Conservation (phyloP, 495 filamentous ascomycete genomes). For the Podospora tetraspora region DNA sequence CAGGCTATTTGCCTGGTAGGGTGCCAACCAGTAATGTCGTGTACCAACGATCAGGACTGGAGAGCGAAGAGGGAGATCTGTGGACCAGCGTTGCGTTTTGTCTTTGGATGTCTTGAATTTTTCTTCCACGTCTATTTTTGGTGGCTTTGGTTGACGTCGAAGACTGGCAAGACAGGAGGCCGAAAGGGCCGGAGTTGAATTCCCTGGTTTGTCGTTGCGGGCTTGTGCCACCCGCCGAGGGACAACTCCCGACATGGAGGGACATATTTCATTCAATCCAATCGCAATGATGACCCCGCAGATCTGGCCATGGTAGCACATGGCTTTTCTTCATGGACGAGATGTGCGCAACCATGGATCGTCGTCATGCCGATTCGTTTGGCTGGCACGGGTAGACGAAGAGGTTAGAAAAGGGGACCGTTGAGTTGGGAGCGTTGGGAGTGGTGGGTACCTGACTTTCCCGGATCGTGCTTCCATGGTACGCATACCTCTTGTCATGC, state of each 20-base stretch:
- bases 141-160: background rate
- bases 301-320: background rate
- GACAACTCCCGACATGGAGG: background rate
- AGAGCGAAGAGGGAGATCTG: background rate
- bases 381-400: background rate
- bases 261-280: background rate
- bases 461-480: background rate
- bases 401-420: background rate
- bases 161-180: background rate
- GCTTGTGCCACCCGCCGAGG: background rate
- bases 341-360: background rate
- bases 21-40: background rate
- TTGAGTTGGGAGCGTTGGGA: background rate
- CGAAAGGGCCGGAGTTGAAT: background rate
- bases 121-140: background rate
- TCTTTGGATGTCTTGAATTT: background rate
- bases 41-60: background rate
- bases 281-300: background rate
- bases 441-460: background rate
- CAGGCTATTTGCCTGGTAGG: background rate
- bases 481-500: background rate
- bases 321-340: background rate
- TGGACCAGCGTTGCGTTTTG: background rate
- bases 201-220: background rate
- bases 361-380: background rate